phyloP scores from a whole-genome alignment of 257 asterid genomes.

The Solanum appendiculatum region DNA sequence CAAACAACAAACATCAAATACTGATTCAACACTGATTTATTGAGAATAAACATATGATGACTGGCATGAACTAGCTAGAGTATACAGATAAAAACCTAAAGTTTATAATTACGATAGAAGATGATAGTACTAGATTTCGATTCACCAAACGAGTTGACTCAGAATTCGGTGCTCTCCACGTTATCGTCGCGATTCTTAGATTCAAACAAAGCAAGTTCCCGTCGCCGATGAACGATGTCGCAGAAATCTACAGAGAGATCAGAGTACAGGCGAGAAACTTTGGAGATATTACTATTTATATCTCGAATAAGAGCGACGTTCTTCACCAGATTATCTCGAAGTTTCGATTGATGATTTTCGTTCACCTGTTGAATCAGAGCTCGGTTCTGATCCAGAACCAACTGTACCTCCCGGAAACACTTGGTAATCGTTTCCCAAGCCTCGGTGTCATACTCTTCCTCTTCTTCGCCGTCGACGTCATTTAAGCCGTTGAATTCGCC shows the following conservation, averaged over 20 bases:
- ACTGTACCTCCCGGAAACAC: slow-evolving; percentile 47
- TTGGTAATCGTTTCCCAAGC: slow-evolving; percentile 47
- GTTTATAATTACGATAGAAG: background rate
- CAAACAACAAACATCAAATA: background rate
- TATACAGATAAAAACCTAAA: background rate
- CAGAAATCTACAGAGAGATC: slow-evolving; percentile 43
- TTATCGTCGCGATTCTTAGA: background rate
- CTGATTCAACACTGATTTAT: background rate
- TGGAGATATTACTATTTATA: slow-evolving; percentile 51
- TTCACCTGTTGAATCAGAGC: slow-evolving; percentile 55
- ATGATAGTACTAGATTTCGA: background rate
- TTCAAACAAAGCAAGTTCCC: background rate
- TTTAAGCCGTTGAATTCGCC: background rate
- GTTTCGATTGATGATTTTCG: slow-evolving; percentile 51
- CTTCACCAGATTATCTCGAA: slow-evolving; percentile 40
- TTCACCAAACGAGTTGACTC: background rate
- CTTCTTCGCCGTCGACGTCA: slow-evolving; percentile 10
- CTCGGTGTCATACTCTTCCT: slow-evolving; percentile 22
- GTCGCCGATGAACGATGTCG: slow-evolving; percentile 26
- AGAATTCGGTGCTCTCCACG: slow-evolving; percentile 1
- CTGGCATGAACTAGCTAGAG: background rate
- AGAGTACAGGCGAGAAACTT: slow-evolving; percentile 40
- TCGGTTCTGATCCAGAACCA: slow-evolving; percentile 52
- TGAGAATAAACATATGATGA: background rate
- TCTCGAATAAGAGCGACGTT: slow-evolving; percentile 52